Conservation (phyloP, 306 rosid species). For the Sechiopsis laciniata region DNA sequence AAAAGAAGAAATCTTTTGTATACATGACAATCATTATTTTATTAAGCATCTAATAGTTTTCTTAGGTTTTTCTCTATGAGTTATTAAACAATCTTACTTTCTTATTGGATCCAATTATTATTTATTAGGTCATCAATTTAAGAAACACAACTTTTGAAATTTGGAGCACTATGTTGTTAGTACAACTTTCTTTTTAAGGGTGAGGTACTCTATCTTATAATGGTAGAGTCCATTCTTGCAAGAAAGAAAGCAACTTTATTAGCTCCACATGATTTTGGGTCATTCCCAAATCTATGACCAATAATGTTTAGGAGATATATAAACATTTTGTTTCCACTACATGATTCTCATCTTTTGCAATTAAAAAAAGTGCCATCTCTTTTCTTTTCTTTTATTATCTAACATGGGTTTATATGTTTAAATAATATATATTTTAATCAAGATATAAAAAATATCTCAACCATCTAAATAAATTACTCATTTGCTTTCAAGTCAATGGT, state of each 20-base stretch:
- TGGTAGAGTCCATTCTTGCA: not conserved
- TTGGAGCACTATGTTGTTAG: conserved; percentile 3
- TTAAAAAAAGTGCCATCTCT: not conserved
- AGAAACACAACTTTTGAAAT: no score
- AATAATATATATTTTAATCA: no score
- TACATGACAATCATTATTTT: no score
- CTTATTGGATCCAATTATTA: not conserved
- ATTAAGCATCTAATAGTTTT: no score
- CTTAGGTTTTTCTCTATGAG: no score
- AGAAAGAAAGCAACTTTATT: not conserved
- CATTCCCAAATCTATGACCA: conserved; percentile 4
- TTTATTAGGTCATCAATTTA: no score
- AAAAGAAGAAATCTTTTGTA: no score
- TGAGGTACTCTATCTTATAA: conserved; percentile 5
- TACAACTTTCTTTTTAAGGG: not conserved
- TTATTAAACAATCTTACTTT: no score
- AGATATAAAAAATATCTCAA: no score
- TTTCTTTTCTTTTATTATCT: not conserved
- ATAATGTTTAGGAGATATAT: not conserved
- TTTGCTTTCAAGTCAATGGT: no score
- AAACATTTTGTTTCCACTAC: not conserved
- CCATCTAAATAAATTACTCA: no score
- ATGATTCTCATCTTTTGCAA: not conserved
- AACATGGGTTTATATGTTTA: no score
- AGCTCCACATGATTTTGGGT: conserved; percentile 6